Base-by-base conservation (phyloP, 768 basidiomycete genomes). In the Panaeolus cyanescens region DNA sequence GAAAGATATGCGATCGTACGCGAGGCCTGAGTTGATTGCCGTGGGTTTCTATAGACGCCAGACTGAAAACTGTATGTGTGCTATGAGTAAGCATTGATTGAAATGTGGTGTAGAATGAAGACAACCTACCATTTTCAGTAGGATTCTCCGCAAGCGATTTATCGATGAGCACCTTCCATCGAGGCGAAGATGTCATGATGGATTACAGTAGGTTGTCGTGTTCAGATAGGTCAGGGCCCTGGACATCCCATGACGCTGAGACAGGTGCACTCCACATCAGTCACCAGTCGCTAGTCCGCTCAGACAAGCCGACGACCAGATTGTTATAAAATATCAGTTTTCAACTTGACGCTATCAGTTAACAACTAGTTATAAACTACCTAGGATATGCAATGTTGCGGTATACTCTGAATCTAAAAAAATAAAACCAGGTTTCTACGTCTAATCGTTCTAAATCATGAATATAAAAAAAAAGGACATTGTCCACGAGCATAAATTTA, bases 1-100 rank as follows among this genome's bases (percentile, higher is more conserved):
- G 84, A 61, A 89, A 85, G 60, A 89, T 73, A 63, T 80, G 79
- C 5, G 85, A 82, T 63, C 91, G 89, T 40, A 86, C 89, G 59
- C 78, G 84, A 1, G 89, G 87, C 39, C 0, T 42, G 6, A 42
- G 12, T 1, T 3, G 10, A 20, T 1, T 1, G 7, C 39, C 39
- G 5, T 42, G 39, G 4, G 22, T 42, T 20, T 42, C 39, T 19
- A 42, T 19, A 22, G 39, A 42, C 17, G 39, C 39, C 12, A 42
- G 39, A 12, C 39, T 22, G 22, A 42, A 42, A 9, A 42, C 39
- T 42, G 39, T 42, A n/a, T 1, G 5, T 42, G 22, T 20, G 39
- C 22, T 1, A 42, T 42, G 19, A 42, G 19, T 12, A 17, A 13
- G 8, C 3, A 1, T 17, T 22, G 39, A 8, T 22, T 22, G 12